These are phyloP conservation scores for Cladophialophora bantiana DNA, from an alignment of 2,329 filamentous ascomycete species.

Conservation along the genomic window DNA sequence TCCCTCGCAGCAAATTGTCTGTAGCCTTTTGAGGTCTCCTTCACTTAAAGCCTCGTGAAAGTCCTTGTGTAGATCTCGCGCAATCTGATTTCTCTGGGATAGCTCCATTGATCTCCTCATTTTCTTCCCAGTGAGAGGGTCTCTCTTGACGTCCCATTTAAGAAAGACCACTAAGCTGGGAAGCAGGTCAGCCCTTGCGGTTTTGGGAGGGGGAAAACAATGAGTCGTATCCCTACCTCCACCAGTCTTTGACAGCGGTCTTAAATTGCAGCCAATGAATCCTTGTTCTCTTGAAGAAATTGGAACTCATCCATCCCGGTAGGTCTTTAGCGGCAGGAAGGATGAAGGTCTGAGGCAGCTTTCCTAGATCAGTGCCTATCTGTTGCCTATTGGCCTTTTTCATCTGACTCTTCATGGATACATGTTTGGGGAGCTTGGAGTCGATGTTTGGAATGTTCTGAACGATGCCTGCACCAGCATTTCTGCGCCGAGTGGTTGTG, in stretches of 20 bases:
- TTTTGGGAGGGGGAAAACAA: not conserved
- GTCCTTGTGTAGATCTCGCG: constrained; percentile 48
- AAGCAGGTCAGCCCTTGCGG: not conserved
- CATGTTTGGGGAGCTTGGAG: constrained; percentile 15
- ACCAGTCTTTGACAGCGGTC: constrained; percentile 25
- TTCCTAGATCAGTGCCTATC: constrained; percentile 32
- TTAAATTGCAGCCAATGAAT: constrained; percentile 28
- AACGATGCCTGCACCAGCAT: constrained; percentile 12
- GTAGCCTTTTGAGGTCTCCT: constrained; percentile 47
- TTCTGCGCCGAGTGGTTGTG: constrained; percentile 23
- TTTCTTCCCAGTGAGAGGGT: constrained; percentile 31
- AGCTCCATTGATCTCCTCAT: constrained; percentile 27
- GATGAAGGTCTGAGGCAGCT: constrained; percentile 31
- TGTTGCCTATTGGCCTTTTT: constrained; percentile 19
- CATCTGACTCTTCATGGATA: constrained; percentile 27
- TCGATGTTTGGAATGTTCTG: constrained; percentile 4
- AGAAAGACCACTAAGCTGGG: constrained; percentile 35
- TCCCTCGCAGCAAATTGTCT: constrained; percentile 49
- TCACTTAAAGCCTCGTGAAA: constrained; percentile 58
- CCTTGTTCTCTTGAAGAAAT: constrained; percentile 16
- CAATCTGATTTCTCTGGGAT: constrained; percentile 18
- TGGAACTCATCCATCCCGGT: constrained; percentile 19
- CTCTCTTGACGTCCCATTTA: constrained; percentile 23
- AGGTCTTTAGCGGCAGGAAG: constrained; percentile 25
- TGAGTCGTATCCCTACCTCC: constrained; percentile 15